A percentile compares a stretch with the other conserved stretches of the same genome.
Evolutionary conservation across 805 yeast species (phyloP).

Genomic region (Yarrowia hollandica): DNA sequence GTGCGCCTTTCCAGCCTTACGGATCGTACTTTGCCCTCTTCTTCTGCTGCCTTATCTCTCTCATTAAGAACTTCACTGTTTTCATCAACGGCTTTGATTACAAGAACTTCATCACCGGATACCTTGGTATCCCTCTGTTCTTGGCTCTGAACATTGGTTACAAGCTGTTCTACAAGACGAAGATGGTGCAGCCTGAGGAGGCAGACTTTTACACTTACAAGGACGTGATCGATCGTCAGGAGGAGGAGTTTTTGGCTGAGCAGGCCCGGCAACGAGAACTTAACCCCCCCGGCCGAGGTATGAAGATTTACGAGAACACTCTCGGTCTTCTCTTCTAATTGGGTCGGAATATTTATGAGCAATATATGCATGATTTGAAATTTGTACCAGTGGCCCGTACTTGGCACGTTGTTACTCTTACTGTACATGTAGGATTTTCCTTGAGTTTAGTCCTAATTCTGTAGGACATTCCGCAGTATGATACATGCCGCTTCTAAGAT

Average conservation of each 20-base stretch:
- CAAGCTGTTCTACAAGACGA: constrained; percentile 45
- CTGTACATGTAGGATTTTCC: too few species aligned
- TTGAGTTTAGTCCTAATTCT: too few species aligned
- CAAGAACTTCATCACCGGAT: constrained; percentile 72
- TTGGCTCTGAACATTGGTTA: constrained; percentile 56
- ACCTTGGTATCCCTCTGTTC: constrained; percentile 71
- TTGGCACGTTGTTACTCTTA: too few species aligned
- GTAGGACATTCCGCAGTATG: neutral
- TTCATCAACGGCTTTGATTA: constrained; percentile 62
- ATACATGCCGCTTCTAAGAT: neutral
- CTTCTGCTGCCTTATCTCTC: constrained; percentile 54
- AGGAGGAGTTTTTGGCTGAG: constrained; percentile 30
- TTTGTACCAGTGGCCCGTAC: too few species aligned
- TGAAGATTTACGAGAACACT: constrained; percentile 31
- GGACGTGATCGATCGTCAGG: constrained; percentile 31
- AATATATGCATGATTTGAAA: constrained; percentile 16
- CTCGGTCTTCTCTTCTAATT: constrained; percentile 30
- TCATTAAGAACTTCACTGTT: constrained; percentile 72
- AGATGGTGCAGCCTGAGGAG: constrained; percentile 25
- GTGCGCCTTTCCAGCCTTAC: constrained; percentile 69
- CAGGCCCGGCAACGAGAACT: constrained; percentile 31
- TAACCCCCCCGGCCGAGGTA: constrained; percentile 26
- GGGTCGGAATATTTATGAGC: constrained; percentile 23
- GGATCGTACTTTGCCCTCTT: constrained; percentile 60
- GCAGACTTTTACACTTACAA: constrained; percentile 32